Evolutionary conservation across 2,329 filamentous ascomycete species (phyloP), one percentile per base, ranked within the genome.

Genomic region (Penicillium sp.): DNA sequence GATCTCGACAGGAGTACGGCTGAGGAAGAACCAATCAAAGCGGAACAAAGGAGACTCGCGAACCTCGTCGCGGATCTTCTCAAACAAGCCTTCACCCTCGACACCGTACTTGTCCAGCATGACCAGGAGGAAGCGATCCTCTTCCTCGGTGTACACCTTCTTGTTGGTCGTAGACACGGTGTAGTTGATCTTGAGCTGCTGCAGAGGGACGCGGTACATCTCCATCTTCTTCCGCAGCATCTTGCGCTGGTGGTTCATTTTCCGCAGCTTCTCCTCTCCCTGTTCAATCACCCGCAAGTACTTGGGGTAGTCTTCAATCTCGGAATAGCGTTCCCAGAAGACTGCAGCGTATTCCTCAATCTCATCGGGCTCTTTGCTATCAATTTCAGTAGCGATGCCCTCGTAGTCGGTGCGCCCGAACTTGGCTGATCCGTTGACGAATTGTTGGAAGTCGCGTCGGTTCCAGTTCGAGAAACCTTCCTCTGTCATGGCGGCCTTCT

Each of bases 11-110:
- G 95, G 92, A 4, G 94, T 99, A 48, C 95, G 87, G 75, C 91
- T 96, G 42, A 99, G 84, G 83, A 99, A 97, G 81, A 99, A 99
- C 96, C 96, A 99, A 75, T 99, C 95, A 71, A 99, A 99, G 41
- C 95, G 88, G 84, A 99, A 99, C 3, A 99, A 82, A 10, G 95
- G 93, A 58, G 90, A 94, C 66, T 97, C 92, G 37, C 93, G 90
- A 66, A 99, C 96, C 74, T 98, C 95, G 65, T 98, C 94, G n/a
- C 95, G 89, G 72, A 99, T 96, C 75, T 88, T 89, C 69, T 99
- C 95, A 75, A 95, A 96, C 63, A 99, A 85, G 37, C 87, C 87
- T 69, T 98, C 94, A 1, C 90, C 90, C 73, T 99, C 96, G 38
- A 99, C 88, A 6, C 96, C 95, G 69, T 92, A 90, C 75, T 89